Evolutionary conservation across 1,284 basidiomycete genomes (phyloP).

Genomic region (Fomitopsis palustris): DNA sequence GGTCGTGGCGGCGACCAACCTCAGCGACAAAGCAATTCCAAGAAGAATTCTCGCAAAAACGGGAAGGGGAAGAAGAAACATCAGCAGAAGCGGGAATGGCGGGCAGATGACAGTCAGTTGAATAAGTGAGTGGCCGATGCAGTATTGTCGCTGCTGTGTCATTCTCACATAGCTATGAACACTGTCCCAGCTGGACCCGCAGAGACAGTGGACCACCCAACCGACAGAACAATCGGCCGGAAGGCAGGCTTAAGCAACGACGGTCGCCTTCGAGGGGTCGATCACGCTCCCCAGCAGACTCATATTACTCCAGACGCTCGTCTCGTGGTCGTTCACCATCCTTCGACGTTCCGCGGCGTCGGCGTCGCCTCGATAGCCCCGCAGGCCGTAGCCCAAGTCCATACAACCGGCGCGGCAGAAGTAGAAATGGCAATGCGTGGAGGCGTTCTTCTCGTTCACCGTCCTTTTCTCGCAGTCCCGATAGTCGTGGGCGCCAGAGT

Average conservation of each 20-base stretch:
- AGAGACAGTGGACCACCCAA: conserved; percentile 21
- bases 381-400: conserved; percentile 34
- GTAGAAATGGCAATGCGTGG: conserved; percentile 17
- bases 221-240: conserved; percentile 10
- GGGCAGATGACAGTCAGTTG: conserved; percentile 56
- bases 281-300: conserved; percentile 53
- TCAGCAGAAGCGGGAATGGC: conserved; percentile 50
- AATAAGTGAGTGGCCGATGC: conserved; percentile 57
- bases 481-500: conserved; percentile 4
- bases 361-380: conserved; percentile 46
- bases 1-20: conserved; percentile 26
- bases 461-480: conserved; percentile 15
- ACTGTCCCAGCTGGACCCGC: conserved; percentile 28
- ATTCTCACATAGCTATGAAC: conserved; percentile 3
- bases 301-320: conserved; percentile 59
- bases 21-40: conserved; percentile 28
- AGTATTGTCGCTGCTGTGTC: conserved; percentile 7
- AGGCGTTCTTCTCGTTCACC: conserved; percentile 24
- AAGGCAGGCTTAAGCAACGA: conserved; percentile 26
- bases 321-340: conserved; percentile 64
- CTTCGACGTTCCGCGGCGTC: conserved; percentile 48
- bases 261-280: conserved; percentile 43
- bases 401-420: conserved; percentile 15
- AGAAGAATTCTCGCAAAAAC: conserved; percentile 35
- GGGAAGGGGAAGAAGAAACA: conserved; percentile 33